phyloP scores from a whole-genome alignment of 1,284 basidiomycete genomes.

The Microbotryomycetes sp. region DNA sequence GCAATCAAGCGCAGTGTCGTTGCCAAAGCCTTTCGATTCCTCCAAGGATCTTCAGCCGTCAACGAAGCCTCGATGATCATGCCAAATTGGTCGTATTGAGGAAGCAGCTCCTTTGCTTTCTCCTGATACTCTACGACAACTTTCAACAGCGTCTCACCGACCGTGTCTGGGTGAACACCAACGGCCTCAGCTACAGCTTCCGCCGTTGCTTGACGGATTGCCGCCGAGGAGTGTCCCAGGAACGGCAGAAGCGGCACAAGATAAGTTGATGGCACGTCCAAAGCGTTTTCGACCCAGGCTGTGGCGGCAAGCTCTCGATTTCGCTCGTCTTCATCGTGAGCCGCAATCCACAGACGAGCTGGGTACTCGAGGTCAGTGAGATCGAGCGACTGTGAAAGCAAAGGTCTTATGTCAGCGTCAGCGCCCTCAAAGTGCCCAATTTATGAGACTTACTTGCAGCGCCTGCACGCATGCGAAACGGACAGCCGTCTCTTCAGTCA shows the following conservation, averaged over 20 bases:
- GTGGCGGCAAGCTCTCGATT: conserved; percentile 75
- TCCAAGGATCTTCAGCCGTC: conserved; percentile 90
- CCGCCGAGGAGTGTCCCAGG: conserved; percentile 72
- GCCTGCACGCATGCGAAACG: conserved; percentile 87
- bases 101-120: conserved; percentile 79
- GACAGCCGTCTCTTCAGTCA: conserved; percentile 83
- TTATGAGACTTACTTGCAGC: conserved; percentile 62
- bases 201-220: conserved; percentile 71
- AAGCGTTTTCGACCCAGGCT: conserved; percentile 93
- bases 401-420: too few species aligned
- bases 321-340: conserved; percentile 87
- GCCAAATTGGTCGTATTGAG: conserved; percentile 61
- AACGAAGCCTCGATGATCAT: conserved; percentile 87
- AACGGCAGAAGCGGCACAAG: conserved; percentile 58
- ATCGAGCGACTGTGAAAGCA: conserved; percentile 77
- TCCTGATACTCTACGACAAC: conserved; percentile 74
- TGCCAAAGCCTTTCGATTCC: conserved; percentile 70
- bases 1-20: conserved; percentile 64
- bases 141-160: conserved; percentile 49
- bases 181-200: conserved; percentile 71
- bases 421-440: too few species aligned
- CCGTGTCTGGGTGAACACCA: conserved; percentile 64
- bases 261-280: conserved; percentile 77
- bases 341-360: conserved; percentile 78
- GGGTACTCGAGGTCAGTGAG: conserved; percentile 92